Evolutionary conservation across 768 basidiomycete species (phyloP).

Genomic region (Rhizopogon vesiculosus): DNA sequence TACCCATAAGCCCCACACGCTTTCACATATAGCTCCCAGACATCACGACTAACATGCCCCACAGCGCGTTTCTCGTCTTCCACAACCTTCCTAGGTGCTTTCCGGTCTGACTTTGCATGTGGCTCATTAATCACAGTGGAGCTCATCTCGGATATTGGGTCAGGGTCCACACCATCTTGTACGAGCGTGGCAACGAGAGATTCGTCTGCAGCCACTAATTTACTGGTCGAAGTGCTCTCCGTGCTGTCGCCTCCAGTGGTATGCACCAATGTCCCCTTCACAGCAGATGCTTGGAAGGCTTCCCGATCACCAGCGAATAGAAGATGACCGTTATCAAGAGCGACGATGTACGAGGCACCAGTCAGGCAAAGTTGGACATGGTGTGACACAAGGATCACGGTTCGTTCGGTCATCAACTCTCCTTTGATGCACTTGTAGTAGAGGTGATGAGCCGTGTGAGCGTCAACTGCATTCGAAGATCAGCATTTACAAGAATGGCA

Average conservation of each 20-base stretch:
- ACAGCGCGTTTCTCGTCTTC: constrained; percentile 82
- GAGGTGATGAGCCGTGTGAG: constrained; percentile 79
- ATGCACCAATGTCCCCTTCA: constrained; percentile 64
- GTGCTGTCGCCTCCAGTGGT: constrained; percentile 38
- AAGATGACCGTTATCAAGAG: constrained; percentile 67
- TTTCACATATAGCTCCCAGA: constrained; percentile 59
- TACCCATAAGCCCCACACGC: constrained; percentile 47
- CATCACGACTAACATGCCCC: constrained; percentile 59
- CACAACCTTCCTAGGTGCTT: constrained; percentile 72
- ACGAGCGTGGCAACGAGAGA: constrained; percentile 16
- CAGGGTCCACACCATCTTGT: constrained; percentile 7
- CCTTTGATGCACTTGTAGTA: constrained; percentile 77
- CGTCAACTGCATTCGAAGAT: constrained; percentile 55
- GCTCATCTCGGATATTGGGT: constrained; percentile 34
- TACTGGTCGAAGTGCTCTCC: constrained; percentile 17
- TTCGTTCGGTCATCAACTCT: constrained; percentile 71
- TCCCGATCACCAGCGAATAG: constrained; percentile 65
- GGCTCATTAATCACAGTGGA: constrained; percentile 38
- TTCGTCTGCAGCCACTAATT: constrained; percentile 6
- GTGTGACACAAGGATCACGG: constrained; percentile 88
- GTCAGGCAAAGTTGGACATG: constrained; percentile 86
- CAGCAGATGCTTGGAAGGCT: constrained; percentile 61
- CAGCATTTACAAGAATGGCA: neutral
- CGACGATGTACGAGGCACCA: constrained; percentile 77
- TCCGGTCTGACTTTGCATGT: constrained; percentile 33